These are phyloP conservation scores for Schizosaccharomyces pombe DNA, from an alignment of 805 yeast species.

Conservation along the genomic window DNA sequence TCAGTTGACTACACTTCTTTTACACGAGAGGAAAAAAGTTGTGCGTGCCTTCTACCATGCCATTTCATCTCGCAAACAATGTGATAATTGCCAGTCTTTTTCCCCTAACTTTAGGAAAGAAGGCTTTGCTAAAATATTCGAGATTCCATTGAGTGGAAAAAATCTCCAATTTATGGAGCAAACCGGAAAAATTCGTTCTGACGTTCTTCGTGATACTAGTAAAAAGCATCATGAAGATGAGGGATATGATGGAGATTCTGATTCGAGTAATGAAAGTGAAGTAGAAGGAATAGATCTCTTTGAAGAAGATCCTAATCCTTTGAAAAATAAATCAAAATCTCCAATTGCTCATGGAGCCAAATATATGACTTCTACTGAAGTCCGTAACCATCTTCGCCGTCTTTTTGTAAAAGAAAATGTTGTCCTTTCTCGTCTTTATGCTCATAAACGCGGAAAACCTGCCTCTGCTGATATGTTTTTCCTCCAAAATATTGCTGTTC, in stretches of 20 bases:
- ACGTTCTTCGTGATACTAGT: slow-evolving; percentile 29
- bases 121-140: slow-evolving; percentile 80
- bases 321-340: slow-evolving; percentile 27
- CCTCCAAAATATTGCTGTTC: slow-evolving; percentile 69
- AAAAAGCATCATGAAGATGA: slow-evolving; percentile 5
- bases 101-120: slow-evolving; percentile 89
- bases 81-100: slow-evolving; percentile 60
- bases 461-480: slow-evolving; percentile 64
- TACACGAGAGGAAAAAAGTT: slow-evolving; percentile 57
- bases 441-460: slow-evolving; percentile 33
- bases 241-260: slow-evolving; percentile 3
- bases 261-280: slow-evolving; percentile 11
- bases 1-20: slow-evolving; percentile 53
- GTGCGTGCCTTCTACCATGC: slow-evolving; percentile 52
- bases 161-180: slow-evolving; percentile 62
- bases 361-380: slow-evolving; percentile 70
- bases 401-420: slow-evolving; percentile 54
- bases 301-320: slow-evolving; percentile 20
- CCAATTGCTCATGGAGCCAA: slow-evolving; percentile 25
- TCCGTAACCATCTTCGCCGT: slow-evolving; percentile 49
- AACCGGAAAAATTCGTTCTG: slow-evolving; percentile 53
- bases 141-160: slow-evolving; percentile 59
- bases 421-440: slow-evolving; percentile 46
- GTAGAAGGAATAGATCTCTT: slow-evolving; percentile 13
- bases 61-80: slow-evolving; percentile 53